Evolutionary conservation across 2,329 filamentous ascomycete species (phyloP), one percentile per base, ranked within the genome.

Genomic region (Colletotrichum truncatum): DNA sequence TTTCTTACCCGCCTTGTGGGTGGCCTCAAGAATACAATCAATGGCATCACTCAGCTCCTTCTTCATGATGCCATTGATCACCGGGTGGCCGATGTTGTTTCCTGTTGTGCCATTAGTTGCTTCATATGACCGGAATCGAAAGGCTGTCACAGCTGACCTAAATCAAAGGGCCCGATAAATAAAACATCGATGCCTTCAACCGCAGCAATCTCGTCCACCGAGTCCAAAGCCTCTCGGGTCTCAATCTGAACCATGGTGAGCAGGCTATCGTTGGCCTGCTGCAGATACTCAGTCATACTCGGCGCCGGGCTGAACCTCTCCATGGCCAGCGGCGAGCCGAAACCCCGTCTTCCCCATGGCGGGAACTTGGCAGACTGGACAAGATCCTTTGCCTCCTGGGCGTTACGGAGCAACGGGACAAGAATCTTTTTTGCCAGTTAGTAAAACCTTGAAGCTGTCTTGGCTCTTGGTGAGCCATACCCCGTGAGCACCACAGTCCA

Each of bases 231-330:
- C 73, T 90, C 88, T 66, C 80, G 79, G 0, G 89, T 91, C 77
- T 91, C 89, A 55, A 91, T 91, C 74, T 91, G 89, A 10, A 91
- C 87, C 77, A 90, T 89, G 14, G 86, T 89, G 63, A 91, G 73
- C 21, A 91, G 80, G 28, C 82, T 81, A 8, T 82, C 80, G 70
- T 88, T 88, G 48, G 85, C 85, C 21, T 85, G 81, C 69, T 86
- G 81, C 53, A 88, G 80, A 67, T 88, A 89, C 65, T 86, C 84
- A 11, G 83, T 82, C 66, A 84, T 81, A 10, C 77, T 81, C n/a
- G 84, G 79, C 7, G 77, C 72, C 1, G 82, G 78, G 36, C 75
- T 72, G 71, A 86, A 86, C 30, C 80, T 79, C 62, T 84, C 82
- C 77, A 83, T 81, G 4, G 83, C 77, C 58, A 88, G 85, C 6